Evolutionary conservation across 202 grass and related monocot species (phyloP).

Genomic region (Thinopyrum obtusiflorum): DNA sequence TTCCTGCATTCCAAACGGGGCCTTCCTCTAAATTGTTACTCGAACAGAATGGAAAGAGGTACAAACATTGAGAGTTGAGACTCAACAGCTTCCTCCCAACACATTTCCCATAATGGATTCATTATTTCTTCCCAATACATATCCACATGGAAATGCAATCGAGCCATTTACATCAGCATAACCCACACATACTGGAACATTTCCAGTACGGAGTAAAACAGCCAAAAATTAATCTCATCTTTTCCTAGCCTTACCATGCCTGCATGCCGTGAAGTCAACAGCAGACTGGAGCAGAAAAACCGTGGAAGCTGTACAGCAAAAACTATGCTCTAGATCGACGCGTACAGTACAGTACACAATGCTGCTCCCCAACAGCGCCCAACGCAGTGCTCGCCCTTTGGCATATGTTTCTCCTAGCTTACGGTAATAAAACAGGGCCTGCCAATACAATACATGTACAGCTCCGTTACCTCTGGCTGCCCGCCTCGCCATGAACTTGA

Average conservation of each 20-base stretch:
- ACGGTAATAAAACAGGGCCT: conserved; percentile 17
- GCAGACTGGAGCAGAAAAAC: conserved; percentile 26
- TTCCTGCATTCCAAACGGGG: no score
- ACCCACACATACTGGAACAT: background rate
- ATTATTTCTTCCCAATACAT: conserved; percentile 13
- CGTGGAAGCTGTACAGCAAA: conserved; percentile 36
- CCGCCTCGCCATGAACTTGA: background rate
- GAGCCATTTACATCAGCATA: conserved; percentile 29
- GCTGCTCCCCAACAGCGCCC: conserved; percentile 18
- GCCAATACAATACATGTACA: conserved; percentile 39
- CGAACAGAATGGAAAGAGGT: background rate
- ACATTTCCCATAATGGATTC: conserved; percentile 1
- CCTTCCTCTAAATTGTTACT: background rate
- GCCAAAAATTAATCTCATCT: background rate
- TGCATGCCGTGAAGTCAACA: background rate
- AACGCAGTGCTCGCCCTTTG: background rate
- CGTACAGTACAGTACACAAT: background rate
- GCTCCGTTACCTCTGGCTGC: background rate
- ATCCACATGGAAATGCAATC: conserved; percentile 14
- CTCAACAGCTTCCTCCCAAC: background rate
- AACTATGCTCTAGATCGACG: conserved; percentile 14
- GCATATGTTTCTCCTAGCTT: conserved; percentile 26
- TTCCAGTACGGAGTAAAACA: conserved; percentile 11
- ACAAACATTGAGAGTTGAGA: background rate
- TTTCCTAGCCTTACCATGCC: conserved; percentile 5